Conservation (phyloP, 306 rosid genomes). For the Ceratonia siliqua region DNA sequence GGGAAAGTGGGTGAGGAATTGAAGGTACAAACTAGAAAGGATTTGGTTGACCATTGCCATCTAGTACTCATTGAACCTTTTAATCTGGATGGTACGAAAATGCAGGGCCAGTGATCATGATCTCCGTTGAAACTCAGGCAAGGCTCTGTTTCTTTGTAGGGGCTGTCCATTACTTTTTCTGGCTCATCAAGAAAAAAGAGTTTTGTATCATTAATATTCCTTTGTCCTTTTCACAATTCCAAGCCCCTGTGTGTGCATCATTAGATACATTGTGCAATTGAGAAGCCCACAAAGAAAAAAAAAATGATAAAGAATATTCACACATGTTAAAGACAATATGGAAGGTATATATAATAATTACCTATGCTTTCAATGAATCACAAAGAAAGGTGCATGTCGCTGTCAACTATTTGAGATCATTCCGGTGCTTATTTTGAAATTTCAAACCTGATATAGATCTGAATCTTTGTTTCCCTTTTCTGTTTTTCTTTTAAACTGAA, state of each 20-base stretch:
- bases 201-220: slow-evolving; percentile 26
- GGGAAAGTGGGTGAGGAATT: not conserved
- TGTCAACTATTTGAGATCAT: slow-evolving; percentile 27
- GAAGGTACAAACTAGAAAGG: slow-evolving; percentile 1
- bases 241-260: slow-evolving; percentile 33
- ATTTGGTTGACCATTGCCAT: not conserved
- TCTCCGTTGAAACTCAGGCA: slow-evolving; percentile 30
- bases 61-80: slow-evolving; percentile 17
- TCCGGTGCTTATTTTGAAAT: slow-evolving; percentile 22
- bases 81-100: slow-evolving; percentile 14
- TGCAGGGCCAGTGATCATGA: slow-evolving; percentile 31
- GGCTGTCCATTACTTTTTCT: slow-evolving; percentile 27
- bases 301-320: slow-evolving; percentile 32
- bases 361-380: slow-evolving; percentile 25
- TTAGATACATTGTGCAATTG: slow-evolving; percentile 28
- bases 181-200: slow-evolving; percentile 20
- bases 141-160: not conserved
- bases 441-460: slow-evolving; percentile 13
- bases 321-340: slow-evolving; percentile 41
- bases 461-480: slow-evolving; percentile 7
- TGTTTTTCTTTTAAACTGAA: slow-evolving; percentile 20
- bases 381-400: slow-evolving; percentile 11
- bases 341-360: slow-evolving; percentile 26
- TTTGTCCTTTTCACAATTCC: slow-evolving; percentile 33
- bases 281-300: slow-evolving; percentile 33